These are phyloP conservation scores for Meripilus lineatus DNA, from an alignment of 1,284 basidiomycete species.

Conservation along the genomic window DNA sequence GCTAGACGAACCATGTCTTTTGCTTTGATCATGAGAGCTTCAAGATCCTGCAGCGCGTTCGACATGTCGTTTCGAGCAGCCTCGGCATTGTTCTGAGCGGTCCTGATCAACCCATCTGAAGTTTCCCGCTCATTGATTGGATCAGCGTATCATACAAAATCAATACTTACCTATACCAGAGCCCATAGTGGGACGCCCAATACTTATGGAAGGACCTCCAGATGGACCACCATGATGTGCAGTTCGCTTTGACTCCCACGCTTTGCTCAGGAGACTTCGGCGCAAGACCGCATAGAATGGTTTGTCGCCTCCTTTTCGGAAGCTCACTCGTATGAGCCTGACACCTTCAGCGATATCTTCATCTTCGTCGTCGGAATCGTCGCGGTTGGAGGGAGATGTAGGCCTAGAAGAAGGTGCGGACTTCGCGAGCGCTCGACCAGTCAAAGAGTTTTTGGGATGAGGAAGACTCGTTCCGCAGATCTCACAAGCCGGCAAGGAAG, in stretches of 20 bases:
- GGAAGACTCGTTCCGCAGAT: slow-evolving; percentile 77
- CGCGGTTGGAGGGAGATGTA: slow-evolving; percentile 45
- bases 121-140: neutral
- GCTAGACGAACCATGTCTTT: slow-evolving; percentile 92
- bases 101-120: slow-evolving; percentile 50
- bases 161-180: too few species aligned
- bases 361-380: slow-evolving; percentile 25
- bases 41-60: slow-evolving; percentile 83
- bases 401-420: slow-evolving; percentile 60
- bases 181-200: too few species aligned
- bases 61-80: slow-evolving; percentile 66
- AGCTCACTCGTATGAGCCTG: slow-evolving; percentile 71
- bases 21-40: slow-evolving; percentile 89
- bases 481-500: slow-evolving; percentile 75
- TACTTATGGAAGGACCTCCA: too few species aligned
- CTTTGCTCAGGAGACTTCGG: slow-evolving; percentile 69
- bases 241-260: slow-evolving; percentile 76
- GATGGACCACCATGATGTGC: neutral
- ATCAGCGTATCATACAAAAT: neutral
- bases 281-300: slow-evolving; percentile 80
- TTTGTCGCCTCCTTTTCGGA: slow-evolving; percentile 88
- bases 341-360: slow-evolving; percentile 23
- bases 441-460: slow-evolving; percentile 14
- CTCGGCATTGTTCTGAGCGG: slow-evolving; percentile 65
- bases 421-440: slow-evolving; percentile 32